Percentiles rank a stretch among this genome's conserved stretches.
phyloP scores from a whole-genome alignment of 805 yeast genomes.

The Saturnispora diversa region DNA sequence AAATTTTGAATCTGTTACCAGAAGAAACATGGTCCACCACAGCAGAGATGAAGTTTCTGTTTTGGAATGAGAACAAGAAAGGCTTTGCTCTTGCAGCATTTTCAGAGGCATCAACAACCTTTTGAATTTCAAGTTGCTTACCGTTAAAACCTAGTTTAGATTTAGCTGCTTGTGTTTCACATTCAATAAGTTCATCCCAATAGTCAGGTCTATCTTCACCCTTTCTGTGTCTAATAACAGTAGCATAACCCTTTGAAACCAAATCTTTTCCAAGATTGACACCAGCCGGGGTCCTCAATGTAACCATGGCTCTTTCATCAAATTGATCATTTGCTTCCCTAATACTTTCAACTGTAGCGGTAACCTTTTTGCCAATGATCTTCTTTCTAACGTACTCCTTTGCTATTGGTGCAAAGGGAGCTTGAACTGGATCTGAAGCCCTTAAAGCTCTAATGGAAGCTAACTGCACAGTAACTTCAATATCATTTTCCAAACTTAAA shows the following conservation, averaged over 20 bases:
- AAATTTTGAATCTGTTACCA: slow-evolving; percentile 59
- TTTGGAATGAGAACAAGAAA: slow-evolving; percentile 59
- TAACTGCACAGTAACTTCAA: slow-evolving; percentile 61
- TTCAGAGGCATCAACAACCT: slow-evolving; percentile 76
- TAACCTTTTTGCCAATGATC: slow-evolving; percentile 64
- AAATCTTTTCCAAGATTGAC: slow-evolving; percentile 53
- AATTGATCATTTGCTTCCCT: slow-evolving; percentile 52
- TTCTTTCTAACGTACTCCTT: slow-evolving; percentile 64
- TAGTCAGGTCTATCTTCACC: slow-evolving; percentile 61
- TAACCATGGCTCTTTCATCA: slow-evolving; percentile 61
- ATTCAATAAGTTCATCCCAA: slow-evolving; percentile 71
- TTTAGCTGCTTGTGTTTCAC: slow-evolving; percentile 53
- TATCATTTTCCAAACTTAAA: slow-evolving; percentile 41
- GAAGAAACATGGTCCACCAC: slow-evolving; percentile 64
- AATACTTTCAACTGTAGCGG: slow-evolving; percentile 52
- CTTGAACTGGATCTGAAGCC: slow-evolving; percentile 46
- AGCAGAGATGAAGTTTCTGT: slow-evolving; percentile 57
- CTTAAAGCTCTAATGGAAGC: slow-evolving; percentile 74
- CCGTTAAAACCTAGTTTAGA: slow-evolving; percentile 55
- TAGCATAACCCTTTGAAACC: slow-evolving; percentile 61
- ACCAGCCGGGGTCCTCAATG: slow-evolving; percentile 42
- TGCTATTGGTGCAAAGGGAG: slow-evolving; percentile 55
- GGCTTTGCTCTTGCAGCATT: slow-evolving; percentile 63
- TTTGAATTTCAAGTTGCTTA: slow-evolving; percentile 49
- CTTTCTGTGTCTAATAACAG: slow-evolving; percentile 71